These are phyloP conservation scores for Collariella sp. DNA, from an alignment of 495 filamentous ascomycete genomes.

Conservation along the genomic window DNA sequence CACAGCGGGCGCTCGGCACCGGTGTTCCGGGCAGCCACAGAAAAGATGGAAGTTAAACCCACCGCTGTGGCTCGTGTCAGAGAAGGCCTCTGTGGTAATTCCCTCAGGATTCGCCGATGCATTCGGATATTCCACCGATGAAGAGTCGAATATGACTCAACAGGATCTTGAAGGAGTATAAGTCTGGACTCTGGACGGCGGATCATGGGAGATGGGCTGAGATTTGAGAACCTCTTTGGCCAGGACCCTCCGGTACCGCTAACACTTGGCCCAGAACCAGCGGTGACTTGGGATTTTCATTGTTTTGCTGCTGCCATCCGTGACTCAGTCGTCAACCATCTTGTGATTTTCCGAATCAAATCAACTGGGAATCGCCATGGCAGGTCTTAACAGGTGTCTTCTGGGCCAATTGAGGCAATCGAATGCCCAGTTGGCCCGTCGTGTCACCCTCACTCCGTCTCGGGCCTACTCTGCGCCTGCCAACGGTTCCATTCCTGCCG, in stretches of 20 bases:
- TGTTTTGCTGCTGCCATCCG: neutral
- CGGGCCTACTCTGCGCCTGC: constrained; percentile 53
- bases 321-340: neutral
- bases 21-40: constrained; percentile 1
- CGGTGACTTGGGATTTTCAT: constrained; percentile 5
- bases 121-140: neutral
- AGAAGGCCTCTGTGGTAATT: neutral
- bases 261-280: neutral
- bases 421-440: constrained; percentile 20
- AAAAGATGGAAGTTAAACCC: neutral
- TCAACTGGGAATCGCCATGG: constrained; percentile 14
- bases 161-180: no score
- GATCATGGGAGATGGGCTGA: neutral
- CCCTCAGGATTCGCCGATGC: no score
- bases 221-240: neutral
- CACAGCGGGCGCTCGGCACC: constrained; percentile 9
- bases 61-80: neutral
- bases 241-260: constrained; percentile 18
- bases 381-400: constrained; percentile 17
- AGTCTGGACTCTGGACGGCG: neutral
- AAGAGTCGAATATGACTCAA: neutral
- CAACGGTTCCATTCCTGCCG: constrained; percentile 54
- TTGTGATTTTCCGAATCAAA: neutral
- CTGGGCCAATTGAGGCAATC: constrained; percentile 26
- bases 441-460: neutral